These are phyloP conservation scores for Aspergillus vadensis DNA, from an alignment of 2,329 filamentous ascomycete genomes.

Conservation along the genomic window DNA sequence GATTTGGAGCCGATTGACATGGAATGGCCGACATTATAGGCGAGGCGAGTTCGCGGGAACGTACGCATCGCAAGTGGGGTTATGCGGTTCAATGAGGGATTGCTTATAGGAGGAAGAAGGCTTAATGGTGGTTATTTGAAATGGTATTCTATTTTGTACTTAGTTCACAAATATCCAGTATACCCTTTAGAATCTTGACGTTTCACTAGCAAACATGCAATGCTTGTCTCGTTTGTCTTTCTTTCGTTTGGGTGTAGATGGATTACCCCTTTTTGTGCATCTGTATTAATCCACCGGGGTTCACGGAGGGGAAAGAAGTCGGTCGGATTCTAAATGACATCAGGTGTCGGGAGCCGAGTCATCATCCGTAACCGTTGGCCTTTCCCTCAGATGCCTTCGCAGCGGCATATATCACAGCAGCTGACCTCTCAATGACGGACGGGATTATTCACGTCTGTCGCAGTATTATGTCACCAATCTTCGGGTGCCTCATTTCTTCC, in stretches of 20 bases:
- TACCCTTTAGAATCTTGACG: background rate
- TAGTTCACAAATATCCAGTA: background rate
- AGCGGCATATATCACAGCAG: too few species aligned
- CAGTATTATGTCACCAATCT: too few species aligned
- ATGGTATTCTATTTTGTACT: background rate
- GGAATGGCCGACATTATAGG: conserved; percentile 39
- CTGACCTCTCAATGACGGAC: too few species aligned
- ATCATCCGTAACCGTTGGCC: background rate
- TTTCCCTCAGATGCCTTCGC: too few species aligned
- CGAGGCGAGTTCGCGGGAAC: background rate
- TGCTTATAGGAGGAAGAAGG: background rate
- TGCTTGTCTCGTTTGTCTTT: background rate
- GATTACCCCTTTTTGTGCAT: background rate
- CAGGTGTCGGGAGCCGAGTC: background rate
- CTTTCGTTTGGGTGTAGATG: background rate
- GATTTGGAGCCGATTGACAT: conserved; percentile 50
- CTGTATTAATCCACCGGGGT: background rate
- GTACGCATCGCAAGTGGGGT: background rate
- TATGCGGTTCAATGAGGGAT: background rate
- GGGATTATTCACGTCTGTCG: too few species aligned
- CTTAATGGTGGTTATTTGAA: background rate
- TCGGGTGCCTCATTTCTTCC: too few species aligned
- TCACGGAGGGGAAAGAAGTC: background rate
- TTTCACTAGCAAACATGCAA: background rate
- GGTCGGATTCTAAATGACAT: background rate